Evolutionary conservation across 2,329 filamentous ascomycete genomes (phyloP).

Genomic region (Epichloe festucae): DNA sequence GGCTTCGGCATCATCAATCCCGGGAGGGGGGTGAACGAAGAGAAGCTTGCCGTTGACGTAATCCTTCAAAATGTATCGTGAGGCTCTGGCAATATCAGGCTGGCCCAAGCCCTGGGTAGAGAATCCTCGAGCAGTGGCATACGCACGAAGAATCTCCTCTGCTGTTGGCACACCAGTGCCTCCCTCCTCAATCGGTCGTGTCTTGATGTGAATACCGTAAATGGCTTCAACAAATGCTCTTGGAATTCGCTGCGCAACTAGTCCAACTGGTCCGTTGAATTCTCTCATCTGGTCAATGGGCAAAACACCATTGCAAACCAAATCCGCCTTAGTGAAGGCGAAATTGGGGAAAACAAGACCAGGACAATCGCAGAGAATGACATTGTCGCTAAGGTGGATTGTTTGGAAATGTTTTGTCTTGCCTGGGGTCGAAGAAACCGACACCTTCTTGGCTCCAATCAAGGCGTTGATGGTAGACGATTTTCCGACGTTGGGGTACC

Average conservation of each 20-base stretch:
- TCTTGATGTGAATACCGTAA: conserved; percentile 83
- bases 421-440: conserved; percentile 89
- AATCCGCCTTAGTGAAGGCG: conserved; percentile 86
- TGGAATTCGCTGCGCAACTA: conserved; percentile 78
- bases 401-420: conserved; percentile 99
- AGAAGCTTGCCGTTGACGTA: conserved; percentile 94
- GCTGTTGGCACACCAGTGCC: conserved; percentile 79
- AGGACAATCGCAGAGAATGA: conserved; percentile 93
- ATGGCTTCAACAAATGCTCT: conserved; percentile 80
- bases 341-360: conserved; percentile 99
- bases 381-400: conserved; percentile 78
- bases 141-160: conserved; percentile 72
- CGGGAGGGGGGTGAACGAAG: conserved; percentile 78
- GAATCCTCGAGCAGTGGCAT: conserved; percentile 82
- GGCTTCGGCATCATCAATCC: conserved; percentile 52
- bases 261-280: conserved; percentile 71
- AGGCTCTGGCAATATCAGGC: conserved; percentile 85
- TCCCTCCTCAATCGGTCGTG: conserved; percentile 74
- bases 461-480: conserved; percentile 98
- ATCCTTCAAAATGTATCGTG: conserved; percentile 83
- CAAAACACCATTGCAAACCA: conserved; percentile 88
- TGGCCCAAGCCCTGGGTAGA: conserved; percentile 79
- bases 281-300: conserved; percentile 95
- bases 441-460: conserved; percentile 97
- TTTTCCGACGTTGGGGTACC: conserved; percentile 98